A percentile compares a stretch with the other conserved stretches of the same genome.
phyloP scores from a whole-genome alignment of 257 asterid genomes.

The Capsicum pubescens region DNA sequence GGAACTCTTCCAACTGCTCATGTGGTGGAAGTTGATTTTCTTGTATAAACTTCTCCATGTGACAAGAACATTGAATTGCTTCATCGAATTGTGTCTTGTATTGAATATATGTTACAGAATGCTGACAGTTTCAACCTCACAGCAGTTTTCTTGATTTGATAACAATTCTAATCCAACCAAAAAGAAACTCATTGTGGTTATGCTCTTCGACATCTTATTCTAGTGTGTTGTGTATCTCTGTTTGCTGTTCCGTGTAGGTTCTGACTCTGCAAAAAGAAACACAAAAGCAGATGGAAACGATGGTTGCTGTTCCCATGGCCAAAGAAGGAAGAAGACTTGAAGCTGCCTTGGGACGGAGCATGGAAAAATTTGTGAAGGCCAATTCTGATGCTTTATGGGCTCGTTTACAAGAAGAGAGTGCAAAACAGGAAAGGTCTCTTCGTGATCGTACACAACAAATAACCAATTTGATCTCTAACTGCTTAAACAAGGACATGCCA shows the following conservation, averaged over 20 bases:
- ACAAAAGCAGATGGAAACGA: conserved; percentile 75
- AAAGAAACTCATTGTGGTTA: not conserved
- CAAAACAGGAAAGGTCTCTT: conserved; percentile 79
- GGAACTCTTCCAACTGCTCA: not conserved
- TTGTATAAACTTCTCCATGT: not conserved
- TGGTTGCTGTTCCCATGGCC: conserved; percentile 66
- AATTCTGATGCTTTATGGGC: conserved; percentile 90
- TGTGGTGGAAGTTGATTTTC: not conserved
- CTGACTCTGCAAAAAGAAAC: conserved; percentile 60
- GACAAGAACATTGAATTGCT: not conserved
- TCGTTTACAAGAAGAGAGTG: conserved; percentile 83
- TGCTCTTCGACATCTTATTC: not conserved
- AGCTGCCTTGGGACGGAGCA: conserved; percentile 71
- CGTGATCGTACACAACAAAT: conserved; percentile 73
- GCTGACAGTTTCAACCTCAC: conserved; percentile 12
- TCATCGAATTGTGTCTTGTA: not conserved
- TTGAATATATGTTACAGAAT: not conserved
- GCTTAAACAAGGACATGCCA: conserved; percentile 84
- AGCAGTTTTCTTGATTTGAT: conserved; percentile 24
- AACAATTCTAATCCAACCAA: not conserved
- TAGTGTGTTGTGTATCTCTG: not conserved
- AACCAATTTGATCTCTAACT: conserved; percentile 57
- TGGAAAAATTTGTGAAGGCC: conserved; percentile 81
- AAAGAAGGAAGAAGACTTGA: conserved; percentile 92
- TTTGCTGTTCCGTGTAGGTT: conserved; percentile 47